Conservation (phyloP, 305 asterid species). For the Caryopteris hybrid region DNA sequence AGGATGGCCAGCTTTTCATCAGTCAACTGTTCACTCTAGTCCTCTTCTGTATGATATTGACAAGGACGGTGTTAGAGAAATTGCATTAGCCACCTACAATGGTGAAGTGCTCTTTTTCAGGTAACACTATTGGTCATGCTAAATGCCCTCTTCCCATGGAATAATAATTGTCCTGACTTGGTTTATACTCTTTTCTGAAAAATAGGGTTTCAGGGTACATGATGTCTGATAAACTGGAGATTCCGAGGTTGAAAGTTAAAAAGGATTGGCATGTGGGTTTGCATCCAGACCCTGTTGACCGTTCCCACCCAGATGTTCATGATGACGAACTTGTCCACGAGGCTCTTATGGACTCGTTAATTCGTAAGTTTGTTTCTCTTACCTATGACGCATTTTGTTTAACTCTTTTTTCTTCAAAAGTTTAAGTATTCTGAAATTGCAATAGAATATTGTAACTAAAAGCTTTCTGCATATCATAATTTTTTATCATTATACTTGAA, state of each 20-base stretch:
- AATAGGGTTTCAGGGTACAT: slow-evolving; percentile 87
- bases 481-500: neutral
- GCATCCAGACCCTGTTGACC: slow-evolving; percentile 79
- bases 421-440: neutral
- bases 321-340: slow-evolving; percentile 72
- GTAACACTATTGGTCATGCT: slow-evolving; percentile 32
- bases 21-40: slow-evolving; percentile 94
- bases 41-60: slow-evolving; percentile 94
- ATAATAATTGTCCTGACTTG: slow-evolving; percentile 7
- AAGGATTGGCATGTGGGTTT: slow-evolving; percentile 96
- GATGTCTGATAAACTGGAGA: slow-evolving; percentile 88
- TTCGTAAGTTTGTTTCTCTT: slow-evolving; percentile 39
- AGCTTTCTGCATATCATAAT: neutral
- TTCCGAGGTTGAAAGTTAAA: slow-evolving; percentile 85
- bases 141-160: neutral
- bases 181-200: slow-evolving; percentile 13
- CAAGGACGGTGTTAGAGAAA: slow-evolving; percentile 96
- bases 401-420: neutral
- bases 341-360: slow-evolving; percentile 43
- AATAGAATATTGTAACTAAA: neutral
- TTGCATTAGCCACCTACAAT: slow-evolving; percentile 90
- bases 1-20: slow-evolving; percentile 99
- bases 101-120: slow-evolving; percentile 99
- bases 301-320: slow-evolving; percentile 89
- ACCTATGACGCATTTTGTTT: neutral